These are phyloP conservation scores for Beauveria sp. DNA, from an alignment of 2,329 filamentous ascomycete species.

Conservation along the genomic window DNA sequence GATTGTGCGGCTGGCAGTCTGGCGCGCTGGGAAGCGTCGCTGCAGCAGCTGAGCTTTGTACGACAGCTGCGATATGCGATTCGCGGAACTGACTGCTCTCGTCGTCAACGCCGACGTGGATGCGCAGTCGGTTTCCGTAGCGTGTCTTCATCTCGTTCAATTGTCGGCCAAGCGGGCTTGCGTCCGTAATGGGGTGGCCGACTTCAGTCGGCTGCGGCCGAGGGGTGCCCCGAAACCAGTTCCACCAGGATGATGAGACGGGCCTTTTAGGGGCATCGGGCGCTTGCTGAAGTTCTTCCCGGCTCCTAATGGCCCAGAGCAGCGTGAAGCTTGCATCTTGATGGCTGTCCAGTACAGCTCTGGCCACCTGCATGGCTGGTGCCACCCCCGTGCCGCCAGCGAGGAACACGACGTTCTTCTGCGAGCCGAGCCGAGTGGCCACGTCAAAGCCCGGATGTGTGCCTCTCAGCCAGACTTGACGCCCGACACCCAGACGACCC, in stretches of 20 bases:
- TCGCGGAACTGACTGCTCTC: conserved; percentile 61
- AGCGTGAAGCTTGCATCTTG: conserved; percentile 49
- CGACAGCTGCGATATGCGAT: conserved; percentile 34
- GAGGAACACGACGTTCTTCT: conserved; percentile 62
- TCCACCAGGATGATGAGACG: conserved; percentile 18
- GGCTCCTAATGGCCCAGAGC: conserved; percentile 69
- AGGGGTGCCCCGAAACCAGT: conserved; percentile 14
- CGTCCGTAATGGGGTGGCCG: conserved; percentile 15
- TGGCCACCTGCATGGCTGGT: conserved; percentile 74
- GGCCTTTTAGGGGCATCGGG: conserved; percentile 1
- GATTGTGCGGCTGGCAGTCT: conserved; percentile 9
- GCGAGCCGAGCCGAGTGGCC: conserved; percentile 22
- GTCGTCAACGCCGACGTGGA: conserved; percentile 78
- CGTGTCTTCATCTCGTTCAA: conserved; percentile 53
- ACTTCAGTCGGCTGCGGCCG: conserved; percentile 15
- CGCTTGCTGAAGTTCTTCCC: conserved; percentile 40
- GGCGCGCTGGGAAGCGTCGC: background rate
- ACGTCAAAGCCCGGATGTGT: conserved; percentile 63
- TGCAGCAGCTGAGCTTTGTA: conserved; percentile 14
- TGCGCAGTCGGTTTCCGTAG: conserved; percentile 48
- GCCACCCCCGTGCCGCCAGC: conserved; percentile 91
- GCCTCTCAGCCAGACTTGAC: conserved; percentile 67
- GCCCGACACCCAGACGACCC: conserved; percentile 52
- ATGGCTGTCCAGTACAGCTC: conserved; percentile 45
- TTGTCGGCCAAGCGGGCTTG: conserved; percentile 50